Evolutionary conservation across 345 rosid species (phyloP).

Genomic region (Arabis hirsuta): DNA sequence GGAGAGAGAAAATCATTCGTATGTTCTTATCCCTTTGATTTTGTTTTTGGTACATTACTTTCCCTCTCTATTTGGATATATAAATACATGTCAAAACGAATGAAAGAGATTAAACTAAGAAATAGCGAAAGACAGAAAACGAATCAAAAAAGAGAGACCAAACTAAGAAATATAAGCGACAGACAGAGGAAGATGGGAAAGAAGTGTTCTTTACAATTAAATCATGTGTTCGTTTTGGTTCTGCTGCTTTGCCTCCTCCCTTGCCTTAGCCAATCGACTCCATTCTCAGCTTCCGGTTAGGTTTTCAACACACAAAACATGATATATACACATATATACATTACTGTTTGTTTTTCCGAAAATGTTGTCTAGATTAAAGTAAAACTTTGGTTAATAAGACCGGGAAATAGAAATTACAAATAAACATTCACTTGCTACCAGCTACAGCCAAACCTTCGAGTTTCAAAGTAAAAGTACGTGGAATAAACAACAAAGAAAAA

Average conservation of each 20-base stretch:
- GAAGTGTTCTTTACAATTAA: not conserved
- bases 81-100: slow-evolving; percentile 6
- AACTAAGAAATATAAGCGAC: not conserved
- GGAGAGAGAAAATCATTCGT: not conserved
- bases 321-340: not conserved
- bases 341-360: too few species aligned
- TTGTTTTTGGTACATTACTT: not conserved
- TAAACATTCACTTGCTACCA: too few species aligned
- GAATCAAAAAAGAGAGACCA: not conserved
- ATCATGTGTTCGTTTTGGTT: not conserved
- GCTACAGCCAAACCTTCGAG: too few species aligned
- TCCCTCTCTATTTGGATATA: not conserved
- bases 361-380: too few species aligned
- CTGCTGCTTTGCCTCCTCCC: not conserved
- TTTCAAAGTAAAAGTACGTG: too few species aligned
- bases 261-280: slow-evolving; percentile 4
- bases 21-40: not conserved
- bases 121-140: not conserved
- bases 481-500: too few species aligned
- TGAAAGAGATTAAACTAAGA: not conserved
- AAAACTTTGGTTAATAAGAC: too few species aligned
- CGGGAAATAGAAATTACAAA: too few species aligned
- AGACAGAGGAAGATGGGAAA: not conserved
- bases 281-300: slow-evolving; percentile 22
- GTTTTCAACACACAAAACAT: not conserved